Conservation (phyloP, 176 grass and related monocot species). For the Oryza nivara region DNA sequence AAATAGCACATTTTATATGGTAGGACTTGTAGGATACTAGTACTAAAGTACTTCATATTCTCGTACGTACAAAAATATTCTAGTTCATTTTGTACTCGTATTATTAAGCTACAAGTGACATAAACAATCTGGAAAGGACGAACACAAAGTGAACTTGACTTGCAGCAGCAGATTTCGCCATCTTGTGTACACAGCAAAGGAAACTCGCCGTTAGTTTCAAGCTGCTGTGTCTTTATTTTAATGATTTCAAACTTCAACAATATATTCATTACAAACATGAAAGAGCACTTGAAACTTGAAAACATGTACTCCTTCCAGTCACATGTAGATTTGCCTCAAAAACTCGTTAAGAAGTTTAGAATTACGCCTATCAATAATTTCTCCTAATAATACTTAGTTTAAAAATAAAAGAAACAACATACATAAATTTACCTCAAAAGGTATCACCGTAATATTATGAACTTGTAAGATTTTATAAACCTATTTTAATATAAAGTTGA, state of each 20-base stretch:
- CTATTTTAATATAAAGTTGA: too few relatives aligned
- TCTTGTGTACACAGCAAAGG: not conserved
- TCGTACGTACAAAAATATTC: not conserved
- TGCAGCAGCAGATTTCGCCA: not conserved
- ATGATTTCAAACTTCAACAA: not conserved
- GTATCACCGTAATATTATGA: too few relatives aligned
- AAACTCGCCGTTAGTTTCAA: not conserved
- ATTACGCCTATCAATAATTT: too few relatives aligned
- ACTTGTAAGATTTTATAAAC: too few relatives aligned
- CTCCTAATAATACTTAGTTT: too few relatives aligned
- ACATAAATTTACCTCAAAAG: too few relatives aligned
- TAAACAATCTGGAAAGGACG: not conserved
- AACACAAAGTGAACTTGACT: not conserved
- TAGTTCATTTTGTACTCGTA: not conserved
- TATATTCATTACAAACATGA: not conserved
- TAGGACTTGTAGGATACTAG: too few relatives aligned
- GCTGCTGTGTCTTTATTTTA: not conserved
- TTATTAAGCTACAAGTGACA: not conserved
- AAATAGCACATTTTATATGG: not conserved
- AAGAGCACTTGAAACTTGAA: too few relatives aligned
- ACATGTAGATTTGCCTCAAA: too few relatives aligned
- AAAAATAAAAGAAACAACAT: too few relatives aligned
- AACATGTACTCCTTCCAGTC: too few relatives aligned
- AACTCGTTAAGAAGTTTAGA: too few relatives aligned
- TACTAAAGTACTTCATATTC: not conserved